Base-by-base conservation (phyloP, 208 protist genomes). In the Crithidia sp. region DNA sequence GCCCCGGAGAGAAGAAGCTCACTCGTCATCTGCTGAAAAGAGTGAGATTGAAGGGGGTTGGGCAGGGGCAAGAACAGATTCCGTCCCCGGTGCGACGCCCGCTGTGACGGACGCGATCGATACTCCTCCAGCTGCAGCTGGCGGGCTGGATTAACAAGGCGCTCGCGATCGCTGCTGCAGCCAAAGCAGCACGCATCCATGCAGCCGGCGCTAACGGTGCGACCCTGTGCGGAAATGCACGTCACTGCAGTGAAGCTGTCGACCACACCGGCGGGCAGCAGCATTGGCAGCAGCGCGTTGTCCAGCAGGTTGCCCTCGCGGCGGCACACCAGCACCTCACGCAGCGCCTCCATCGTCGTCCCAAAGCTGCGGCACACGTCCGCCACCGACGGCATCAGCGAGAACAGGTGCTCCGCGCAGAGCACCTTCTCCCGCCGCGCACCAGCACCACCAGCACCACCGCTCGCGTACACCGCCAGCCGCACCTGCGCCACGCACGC, bases 301-400 rank as follows among this genome's bases (percentile, higher is more conserved):
- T 58, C 67, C 14, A 73, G 57, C n/a, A 67, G 40, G 60, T 74
- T 74, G 39, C 59, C 69, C 40, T 59, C 58, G 41, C 69, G 36
- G 59, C 58, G 49, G 59, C 59, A 50, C 50, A 74, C 50, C 16
- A 65, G 49, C 69, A 45, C 54, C 49, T 74, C 69, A 49, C 69
- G 44, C n/a, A 74, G 69, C 50, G 59, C 52, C 50, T 60, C 69
- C 59, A 58, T 45, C 36, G 50, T 37, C 10, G 69, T 54, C 5
- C 69, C 59, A 19, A 74, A 67, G 52, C 59, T 40, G 39, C 14
- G n/a, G 39, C 28, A 53, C 37, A 65, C 67, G 37, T 73, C 57
- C 10, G 28, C 6, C 16, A 65, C n/a, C 0, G 57, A 58, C 57
- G 67, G 67, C 28, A 66, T 50, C 43, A 65, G 56, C 14, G 58